A percentile compares a stretch with the other conserved stretches of the same genome.
Evolutionary conservation across 2,329 filamentous ascomycete genomes (phyloP).

Genomic region (Fusarium sarcochroum): DNA sequence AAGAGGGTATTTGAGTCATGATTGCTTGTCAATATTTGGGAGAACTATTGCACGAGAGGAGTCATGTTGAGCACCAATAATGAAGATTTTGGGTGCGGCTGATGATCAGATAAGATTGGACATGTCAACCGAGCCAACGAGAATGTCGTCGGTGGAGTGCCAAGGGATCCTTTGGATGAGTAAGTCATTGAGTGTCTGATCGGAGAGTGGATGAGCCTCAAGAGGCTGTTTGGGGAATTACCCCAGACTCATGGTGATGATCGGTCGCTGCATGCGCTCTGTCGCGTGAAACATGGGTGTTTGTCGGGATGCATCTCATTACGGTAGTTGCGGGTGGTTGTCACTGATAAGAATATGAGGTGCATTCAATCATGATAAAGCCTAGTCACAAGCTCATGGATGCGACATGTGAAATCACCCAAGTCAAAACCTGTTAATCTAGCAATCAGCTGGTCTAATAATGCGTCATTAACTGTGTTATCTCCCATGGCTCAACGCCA

Average conservation of each 20-base stretch:
- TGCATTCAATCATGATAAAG: too few species aligned
- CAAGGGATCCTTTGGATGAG: neutral
- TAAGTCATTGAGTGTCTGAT: neutral
- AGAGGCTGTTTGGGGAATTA: neutral
- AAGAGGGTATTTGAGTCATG: conserved; percentile 22
- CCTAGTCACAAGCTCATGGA: too few species aligned
- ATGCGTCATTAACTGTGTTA: neutral
- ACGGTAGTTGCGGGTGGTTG: too few species aligned
- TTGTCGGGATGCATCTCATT: too few species aligned
- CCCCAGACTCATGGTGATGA: neutral
- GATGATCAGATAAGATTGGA: conserved; percentile 41
- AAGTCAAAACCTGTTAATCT: too few species aligned
- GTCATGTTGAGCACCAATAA: neutral
- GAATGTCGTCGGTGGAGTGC: conserved; percentile 2
- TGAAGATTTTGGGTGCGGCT: neutral
- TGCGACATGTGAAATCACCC: too few species aligned
- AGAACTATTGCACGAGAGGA: neutral
- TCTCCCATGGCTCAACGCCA: neutral
- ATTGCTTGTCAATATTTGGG: neutral
- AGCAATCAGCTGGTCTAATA: neutral
- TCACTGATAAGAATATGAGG: too few species aligned
- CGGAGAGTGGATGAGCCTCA: neutral
- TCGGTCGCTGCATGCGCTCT: neutral
- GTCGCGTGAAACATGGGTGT: too few species aligned
- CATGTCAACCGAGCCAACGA: neutral